These are phyloP conservation scores for Microsporum canis DNA, from an alignment of 2,329 filamentous ascomycete species.

Conservation along the genomic window DNA sequence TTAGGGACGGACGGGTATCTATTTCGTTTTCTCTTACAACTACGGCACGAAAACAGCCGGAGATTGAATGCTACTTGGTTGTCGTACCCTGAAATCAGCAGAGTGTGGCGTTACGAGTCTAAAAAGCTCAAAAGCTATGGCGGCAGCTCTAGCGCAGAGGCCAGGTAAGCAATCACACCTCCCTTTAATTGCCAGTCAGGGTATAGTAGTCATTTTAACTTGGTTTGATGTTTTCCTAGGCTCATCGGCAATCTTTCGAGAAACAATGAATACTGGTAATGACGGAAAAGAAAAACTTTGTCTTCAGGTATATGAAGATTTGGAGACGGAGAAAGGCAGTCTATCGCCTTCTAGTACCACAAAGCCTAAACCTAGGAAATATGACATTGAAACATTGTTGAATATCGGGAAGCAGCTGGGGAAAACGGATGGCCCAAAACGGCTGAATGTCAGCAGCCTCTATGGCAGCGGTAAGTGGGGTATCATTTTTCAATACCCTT, in stretches of 20 bases:
- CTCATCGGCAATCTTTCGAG: background rate
- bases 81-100: background rate
- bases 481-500: background rate
- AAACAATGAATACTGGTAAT: background rate
- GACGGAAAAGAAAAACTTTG: background rate
- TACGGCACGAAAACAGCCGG: background rate
- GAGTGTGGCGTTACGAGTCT: background rate
- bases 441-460: background rate
- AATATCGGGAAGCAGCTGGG: slow-evolving; percentile 20
- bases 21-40: background rate
- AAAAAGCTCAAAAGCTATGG: background rate
- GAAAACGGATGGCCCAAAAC: background rate
- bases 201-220: background rate
- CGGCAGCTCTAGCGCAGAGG: background rate
- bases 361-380: slow-evolving; percentile 19
- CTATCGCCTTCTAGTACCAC: background rate
- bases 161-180: background rate
- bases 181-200: background rate
- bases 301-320: background rate
- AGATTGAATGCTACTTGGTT: background rate
- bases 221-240: background rate
- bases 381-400: slow-evolving; percentile 29
- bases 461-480: background rate
- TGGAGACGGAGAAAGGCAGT: background rate
- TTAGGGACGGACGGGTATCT: background rate